A percentile compares a stretch with the other conserved stretches of the same genome.
Conservation (phyloP, 2,329 filamentous ascomycete genomes). For the Hymenoscyphus salicellus region DNA sequence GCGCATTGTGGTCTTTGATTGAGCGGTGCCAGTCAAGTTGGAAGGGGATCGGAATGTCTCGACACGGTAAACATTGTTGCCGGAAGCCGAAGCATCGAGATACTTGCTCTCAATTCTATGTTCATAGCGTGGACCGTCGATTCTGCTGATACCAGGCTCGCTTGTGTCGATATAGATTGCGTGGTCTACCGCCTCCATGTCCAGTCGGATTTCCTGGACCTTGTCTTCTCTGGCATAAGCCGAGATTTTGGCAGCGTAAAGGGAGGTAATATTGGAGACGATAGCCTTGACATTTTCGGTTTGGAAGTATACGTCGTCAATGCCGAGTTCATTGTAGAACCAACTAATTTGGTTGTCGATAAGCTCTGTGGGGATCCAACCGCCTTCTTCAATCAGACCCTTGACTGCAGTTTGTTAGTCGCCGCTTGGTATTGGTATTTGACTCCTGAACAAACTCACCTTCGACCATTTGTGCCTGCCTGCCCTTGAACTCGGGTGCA, state of each 20-base stretch:
- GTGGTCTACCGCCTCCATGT: constrained; percentile 92
- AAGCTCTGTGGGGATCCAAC: constrained; percentile 81
- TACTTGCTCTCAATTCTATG: constrained; percentile 93
- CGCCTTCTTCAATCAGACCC: constrained; percentile 68
- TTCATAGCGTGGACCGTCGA: constrained; percentile 86
- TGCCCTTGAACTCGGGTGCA: constrained; percentile 90
- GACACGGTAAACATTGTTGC: constrained; percentile 74
- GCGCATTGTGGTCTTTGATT: constrained; percentile 77
- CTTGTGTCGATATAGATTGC: constrained; percentile 99
- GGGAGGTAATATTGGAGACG: constrained; percentile 88
- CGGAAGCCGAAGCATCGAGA: constrained; percentile 67
- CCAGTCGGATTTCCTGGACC: constrained; percentile 86
- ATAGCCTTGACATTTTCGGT: constrained; percentile 84
- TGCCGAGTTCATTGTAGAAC: constrained; percentile 98
- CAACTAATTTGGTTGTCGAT: constrained; percentile 84
- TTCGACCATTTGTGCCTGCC: constrained; percentile 64
- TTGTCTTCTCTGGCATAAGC: constrained; percentile 92
- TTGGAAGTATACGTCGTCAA: constrained; percentile 97
- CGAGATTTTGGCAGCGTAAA: constrained; percentile 95
- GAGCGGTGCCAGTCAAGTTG: constrained; percentile 62
- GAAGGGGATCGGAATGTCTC: constrained; percentile 95
- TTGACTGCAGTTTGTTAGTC: constrained; percentile 40
- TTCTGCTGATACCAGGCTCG: constrained; percentile 74
- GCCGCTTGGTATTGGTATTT: constrained; percentile 11
- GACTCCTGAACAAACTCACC: constrained; percentile 23